Evolutionary conservation across 495 filamentous ascomycete species (phyloP), one percentile per base, ranked within the genome.

Genomic region (Parathielavia appendiculata): DNA sequence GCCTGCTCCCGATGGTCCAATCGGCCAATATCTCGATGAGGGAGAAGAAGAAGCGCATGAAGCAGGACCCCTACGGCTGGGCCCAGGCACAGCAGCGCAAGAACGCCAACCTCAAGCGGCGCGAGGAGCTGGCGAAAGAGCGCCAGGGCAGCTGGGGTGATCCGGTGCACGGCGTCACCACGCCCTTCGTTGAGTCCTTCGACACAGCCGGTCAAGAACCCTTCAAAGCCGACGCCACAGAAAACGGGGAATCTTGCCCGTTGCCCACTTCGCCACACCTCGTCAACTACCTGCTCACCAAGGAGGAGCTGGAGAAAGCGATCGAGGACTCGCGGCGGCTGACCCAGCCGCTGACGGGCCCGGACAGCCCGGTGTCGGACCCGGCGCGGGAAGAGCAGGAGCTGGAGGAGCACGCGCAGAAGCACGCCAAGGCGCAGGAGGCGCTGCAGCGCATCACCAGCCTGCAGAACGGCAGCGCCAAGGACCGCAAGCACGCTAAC

Each of bases 101-200:
- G 71, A 83, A 83, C 22, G 88, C 85, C 56, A 95, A 95, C 69
- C 64, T 92, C 45, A 80, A 82, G 62, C 84, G 88, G 16, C 89
- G 85, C 62, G 77, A 80, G 57, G 82, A 79, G 44, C 81, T 97
- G 55, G 69, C 82, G 36, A 67, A 79, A 51, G 72, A 85, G 62
- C 83, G 88, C 55, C 75, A 82, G 34, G 78, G 71, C 23, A 77
- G 76, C 32, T 64, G 84, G 50, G 91, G 90, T 30, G 83, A 95
- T 72, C 89, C 92, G 0, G 80, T 97, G 63, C 79, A 83, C 54
- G 92, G 91, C 63, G 73, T 84, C 40, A 67, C 79, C 8, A 97
- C 95, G 13, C 80, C 90, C 38, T 98, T 96, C 71, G 73, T 96
- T 67, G 79, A 88, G 73, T 87, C 88, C 44, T 84, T 98, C 69